Evolutionary conservation across 139 green algal species (phyloP), one percentile per base, ranked within the genome.

Genomic region (Chlamydomonas urium): DNA sequence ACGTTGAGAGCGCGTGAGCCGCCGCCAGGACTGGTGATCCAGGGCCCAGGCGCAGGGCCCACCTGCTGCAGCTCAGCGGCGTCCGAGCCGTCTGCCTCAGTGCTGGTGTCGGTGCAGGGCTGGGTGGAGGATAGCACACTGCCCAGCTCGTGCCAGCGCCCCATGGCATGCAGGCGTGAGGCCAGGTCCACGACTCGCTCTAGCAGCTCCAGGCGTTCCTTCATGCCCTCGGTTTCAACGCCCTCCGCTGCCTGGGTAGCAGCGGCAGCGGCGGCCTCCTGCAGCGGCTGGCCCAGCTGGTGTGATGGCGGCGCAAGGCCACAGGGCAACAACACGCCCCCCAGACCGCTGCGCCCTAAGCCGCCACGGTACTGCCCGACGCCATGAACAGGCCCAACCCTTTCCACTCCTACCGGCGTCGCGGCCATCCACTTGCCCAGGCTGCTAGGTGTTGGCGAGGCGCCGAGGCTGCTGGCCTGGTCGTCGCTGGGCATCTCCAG

Each of bases 141-240:
- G 17, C 60, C 60, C 10, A 67, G 60, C 60, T 67, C 60, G 10
- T 23, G 33, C 60, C 60, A 67, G 32, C 60, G 32, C 21, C 60
- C 32, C 10, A 23, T 31, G 17, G 60, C 29, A 21, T 67, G 60
- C 33, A 67, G 60, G 19, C 32, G 33, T 8, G 32, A 19, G 23
- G 60, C 60, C 17, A 67, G 29, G 32, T 8, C n/a, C 8, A 67
- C 60, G 21, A 67, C 60, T 37, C 60, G 60, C 60, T 67, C 60
- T 24, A 67, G 29, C 10, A 45, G 8, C 32, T n/a, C 8, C 32
- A 67, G 60, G 26, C 60, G 60, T 47, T 6, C 32, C 32, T 19
- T 26, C 8, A 19, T 10, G 33, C 60, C 29, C 8, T 42, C 60
- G 10, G 21, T 6, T 47, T 6, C 19, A n/a, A 21, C 14, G 19